Conservation (phyloP, 2,329 filamentous ascomycete genomes). For the Sporothrix globosa region DNA sequence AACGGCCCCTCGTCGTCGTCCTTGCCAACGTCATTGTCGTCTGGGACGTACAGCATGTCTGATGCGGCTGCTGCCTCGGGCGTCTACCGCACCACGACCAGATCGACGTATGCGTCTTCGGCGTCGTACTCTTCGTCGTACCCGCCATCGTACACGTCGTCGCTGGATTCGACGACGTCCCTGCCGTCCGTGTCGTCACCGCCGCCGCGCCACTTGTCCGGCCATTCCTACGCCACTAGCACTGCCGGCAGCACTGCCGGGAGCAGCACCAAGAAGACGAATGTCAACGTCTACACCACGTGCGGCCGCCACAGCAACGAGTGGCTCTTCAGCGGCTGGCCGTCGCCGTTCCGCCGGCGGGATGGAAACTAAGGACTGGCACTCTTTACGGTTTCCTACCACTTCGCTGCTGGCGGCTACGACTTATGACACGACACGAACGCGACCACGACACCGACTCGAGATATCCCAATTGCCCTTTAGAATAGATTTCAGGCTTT, state of each 20-base stretch:
- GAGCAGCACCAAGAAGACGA: constrained; percentile 28
- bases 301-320: constrained; percentile 39
- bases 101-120: constrained; percentile 9
- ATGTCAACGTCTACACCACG: constrained; percentile 39
- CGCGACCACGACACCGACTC: neutral
- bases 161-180: neutral
- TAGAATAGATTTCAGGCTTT: neutral
- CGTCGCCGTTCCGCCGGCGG: constrained; percentile 33
- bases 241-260: neutral
- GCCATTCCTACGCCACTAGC: neutral
- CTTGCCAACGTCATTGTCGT: neutral
- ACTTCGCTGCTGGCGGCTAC: constrained; percentile 25
- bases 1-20: neutral
- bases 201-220: neutral
- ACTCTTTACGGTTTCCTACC: neutral
- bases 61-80: constrained; percentile 4
- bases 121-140: neutral
- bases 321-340: constrained; percentile 40
- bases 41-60: neutral
- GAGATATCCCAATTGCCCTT: constrained; percentile 17
- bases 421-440: constrained; percentile 18
- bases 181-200: neutral
- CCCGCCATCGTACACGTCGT: neutral
- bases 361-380: neutral
- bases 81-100: constrained; percentile 11